These are phyloP conservation scores for Diospyros lotus DNA, from an alignment of 148 eudicot species.

Conservation along the genomic window DNA sequence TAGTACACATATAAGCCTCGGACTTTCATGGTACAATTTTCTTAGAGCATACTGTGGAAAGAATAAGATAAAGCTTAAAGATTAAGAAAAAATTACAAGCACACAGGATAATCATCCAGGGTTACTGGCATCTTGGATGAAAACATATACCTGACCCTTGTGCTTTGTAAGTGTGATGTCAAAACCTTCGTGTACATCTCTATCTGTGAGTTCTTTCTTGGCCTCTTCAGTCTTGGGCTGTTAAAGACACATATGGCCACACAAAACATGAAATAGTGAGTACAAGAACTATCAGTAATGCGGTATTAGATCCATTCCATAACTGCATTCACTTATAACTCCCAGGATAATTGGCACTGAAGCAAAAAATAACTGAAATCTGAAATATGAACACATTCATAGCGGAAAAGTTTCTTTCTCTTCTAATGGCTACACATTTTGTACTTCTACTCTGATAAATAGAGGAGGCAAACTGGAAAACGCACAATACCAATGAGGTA, in stretches of 20 bases:
- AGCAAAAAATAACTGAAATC: no score
- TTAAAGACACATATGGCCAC: background rate
- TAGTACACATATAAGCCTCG: conserved; percentile 84
- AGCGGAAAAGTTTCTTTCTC: no score
- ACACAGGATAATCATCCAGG: background rate
- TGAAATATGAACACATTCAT: no score
- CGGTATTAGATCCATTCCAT: background rate
- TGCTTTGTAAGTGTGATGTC: conserved; percentile 83
- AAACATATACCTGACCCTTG: conserved; percentile 74
- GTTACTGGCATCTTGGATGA: background rate
- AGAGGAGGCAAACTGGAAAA: no score
- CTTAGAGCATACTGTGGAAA: conserved; percentile 82
- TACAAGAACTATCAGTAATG: background rate
- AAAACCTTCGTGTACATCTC: conserved; percentile 72
- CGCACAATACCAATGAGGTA: no score
- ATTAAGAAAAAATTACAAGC: background rate
- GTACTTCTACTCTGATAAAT: no score
- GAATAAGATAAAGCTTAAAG: conserved; percentile 17
- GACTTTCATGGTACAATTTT: conserved; percentile 94
- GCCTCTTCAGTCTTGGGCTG: conserved; percentile 82
- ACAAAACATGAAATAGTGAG: background rate
- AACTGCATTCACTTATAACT: background rate
- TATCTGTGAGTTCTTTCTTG: conserved; percentile 63
- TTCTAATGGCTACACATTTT: no score
- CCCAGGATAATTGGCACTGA: no score